Evolutionary conservation across 192 early-diverging fungal genomes (phyloP).

Genomic region (Hyaloraphidium curvatum): DNA sequence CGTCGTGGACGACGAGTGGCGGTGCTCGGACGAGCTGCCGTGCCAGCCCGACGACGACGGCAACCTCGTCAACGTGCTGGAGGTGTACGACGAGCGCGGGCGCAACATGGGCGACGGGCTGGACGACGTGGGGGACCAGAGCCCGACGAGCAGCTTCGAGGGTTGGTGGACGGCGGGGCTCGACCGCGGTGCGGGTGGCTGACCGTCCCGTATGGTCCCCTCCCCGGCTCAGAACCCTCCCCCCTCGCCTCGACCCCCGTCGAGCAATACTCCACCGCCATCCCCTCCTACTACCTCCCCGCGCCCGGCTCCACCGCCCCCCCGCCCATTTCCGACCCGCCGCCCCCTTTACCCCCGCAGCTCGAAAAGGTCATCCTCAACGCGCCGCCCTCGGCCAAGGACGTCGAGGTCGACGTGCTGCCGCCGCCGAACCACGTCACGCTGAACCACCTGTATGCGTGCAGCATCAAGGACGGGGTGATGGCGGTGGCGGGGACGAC

Average conservation of each 20-base stretch:
- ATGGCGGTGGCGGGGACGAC: constrained; percentile 82
- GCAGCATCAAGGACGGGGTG: constrained; percentile 84
- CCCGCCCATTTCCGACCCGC: constrained; percentile 27
- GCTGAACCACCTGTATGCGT: constrained; percentile 90
- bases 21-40: constrained; percentile 74
- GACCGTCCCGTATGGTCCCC: too few species aligned
- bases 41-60: constrained; percentile 85
- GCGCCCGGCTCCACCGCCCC: constrained; percentile 5
- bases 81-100: constrained; percentile 53
- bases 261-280: too few species aligned
- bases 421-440: constrained; percentile 84
- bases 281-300: not conserved
- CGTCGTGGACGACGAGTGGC: constrained; percentile 97
- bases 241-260: too few species aligned
- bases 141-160: too few species aligned
- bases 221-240: too few species aligned
- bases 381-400: constrained; percentile 25
- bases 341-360: constrained; percentile 68
- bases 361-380: constrained; percentile 84
- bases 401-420: constrained; percentile 42
- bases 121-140: not conserved
- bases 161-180: too few species aligned
- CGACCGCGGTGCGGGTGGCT: too few species aligned
- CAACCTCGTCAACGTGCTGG: constrained; percentile 86
- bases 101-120: not conserved